Evolutionary conservation across 331 rosid species (phyloP).

Genomic region (Stylosanthes scabra): DNA sequence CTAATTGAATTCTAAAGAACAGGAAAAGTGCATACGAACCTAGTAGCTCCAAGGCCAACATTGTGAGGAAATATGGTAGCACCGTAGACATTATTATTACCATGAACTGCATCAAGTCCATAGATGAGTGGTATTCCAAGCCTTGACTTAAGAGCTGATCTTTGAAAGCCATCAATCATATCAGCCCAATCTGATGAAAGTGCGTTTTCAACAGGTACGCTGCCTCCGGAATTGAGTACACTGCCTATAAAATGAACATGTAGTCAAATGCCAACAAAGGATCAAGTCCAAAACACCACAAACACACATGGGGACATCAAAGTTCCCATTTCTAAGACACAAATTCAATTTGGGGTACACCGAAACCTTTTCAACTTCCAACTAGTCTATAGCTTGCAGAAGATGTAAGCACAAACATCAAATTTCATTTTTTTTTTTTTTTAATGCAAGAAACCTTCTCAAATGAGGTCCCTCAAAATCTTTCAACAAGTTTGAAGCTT

Average conservation of each 20-base stretch:
- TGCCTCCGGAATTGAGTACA: slow-evolving; percentile 73
- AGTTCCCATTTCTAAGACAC: slow-evolving; percentile 8
- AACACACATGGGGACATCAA: background rate
- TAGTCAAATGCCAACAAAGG: slow-evolving; percentile 7
- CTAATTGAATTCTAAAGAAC: slow-evolving; percentile 22
- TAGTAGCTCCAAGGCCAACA: slow-evolving; percentile 85
- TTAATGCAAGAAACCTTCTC: background rate
- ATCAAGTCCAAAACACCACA: slow-evolving; percentile 28
- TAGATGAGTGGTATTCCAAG: slow-evolving; percentile 83
- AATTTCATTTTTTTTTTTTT: background rate
- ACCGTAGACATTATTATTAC: slow-evolving; percentile 71
- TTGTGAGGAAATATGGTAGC: slow-evolving; percentile 92
- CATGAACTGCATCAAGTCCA: slow-evolving; percentile 93
- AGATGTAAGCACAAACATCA: background rate
- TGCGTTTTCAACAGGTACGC: slow-evolving; percentile 71
- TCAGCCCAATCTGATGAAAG: slow-evolving; percentile 84
- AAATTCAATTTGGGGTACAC: background rate
- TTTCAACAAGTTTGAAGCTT: slow-evolving; percentile 2
- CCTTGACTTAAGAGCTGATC: slow-evolving; percentile 63
- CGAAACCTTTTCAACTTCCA: background rate
- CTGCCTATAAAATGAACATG: slow-evolving; percentile 55
- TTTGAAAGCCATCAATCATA: slow-evolving; percentile 80
- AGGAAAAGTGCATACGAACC: slow-evolving; percentile 52
- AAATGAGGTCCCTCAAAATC: slow-evolving; percentile 1
- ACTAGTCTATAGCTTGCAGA: slow-evolving; percentile 14